Evolutionary conservation across 2,329 filamentous ascomycete genomes (phyloP), one percentile per base, ranked within the genome.

Genomic region (Neobulgaria alba): DNA sequence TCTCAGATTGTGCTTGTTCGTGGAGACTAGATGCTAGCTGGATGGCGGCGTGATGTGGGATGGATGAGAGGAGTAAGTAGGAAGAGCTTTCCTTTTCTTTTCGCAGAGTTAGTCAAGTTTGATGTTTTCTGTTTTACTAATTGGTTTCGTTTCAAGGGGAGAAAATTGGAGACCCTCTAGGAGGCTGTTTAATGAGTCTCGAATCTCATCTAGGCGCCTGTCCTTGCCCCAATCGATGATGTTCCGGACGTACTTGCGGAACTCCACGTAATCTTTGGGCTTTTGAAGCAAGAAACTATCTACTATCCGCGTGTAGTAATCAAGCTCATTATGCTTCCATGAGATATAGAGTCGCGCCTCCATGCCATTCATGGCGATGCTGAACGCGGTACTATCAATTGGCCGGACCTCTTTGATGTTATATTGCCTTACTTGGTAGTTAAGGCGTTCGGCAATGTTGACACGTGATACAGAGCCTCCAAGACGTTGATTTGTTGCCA

Each of bases 401-500:
- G 36, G 39, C 23, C 29, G 35, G 17, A 54, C 35, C 33, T 48
- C 12, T 5, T 31, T 12, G 43, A 42, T 49, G 16, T 53, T 31
- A 43, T 42, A 52, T 54, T 57, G 12, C 51, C 45, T n/a, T n/a
- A 31, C n/a, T 41, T 55, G 23, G 36, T 50, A 8, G 63, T 51
- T 10, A 62, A n/a, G n/a, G n/a, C n/a, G n/a, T n/a, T n/a, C n/a
- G n/a, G n/a, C n/a, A n/a, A n/a, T n/a, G n/a, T n/a, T 57, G 36
- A 64, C 45, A 37, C 61, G 63, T 10, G 57, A 43, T 15, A 56
- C 42, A 1, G 60, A 53, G 0, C 39, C 58, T 1, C 59, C 57
- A 17, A 63, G 51, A 42, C 58, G 62, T 49, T 64, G 55, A 41
- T 66, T 65, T 3, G 57, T 61, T 8, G 59, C 58, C 3, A 57